Base-by-base conservation (phyloP, 805 yeast genomes). In the Lipomyces mesembrius region DNA sequence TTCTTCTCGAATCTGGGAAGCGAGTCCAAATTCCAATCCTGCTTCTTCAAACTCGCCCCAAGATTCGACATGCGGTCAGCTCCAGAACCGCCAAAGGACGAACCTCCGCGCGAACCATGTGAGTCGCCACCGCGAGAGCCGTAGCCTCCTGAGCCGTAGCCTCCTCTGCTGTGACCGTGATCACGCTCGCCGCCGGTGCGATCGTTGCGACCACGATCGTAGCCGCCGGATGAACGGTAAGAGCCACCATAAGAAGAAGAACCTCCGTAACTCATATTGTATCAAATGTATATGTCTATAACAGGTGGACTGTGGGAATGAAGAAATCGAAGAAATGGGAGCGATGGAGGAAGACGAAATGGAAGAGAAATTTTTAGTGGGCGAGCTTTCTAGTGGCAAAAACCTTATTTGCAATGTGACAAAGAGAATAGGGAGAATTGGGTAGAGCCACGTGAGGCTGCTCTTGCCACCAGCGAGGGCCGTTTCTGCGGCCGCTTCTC, bases 1-100 rank as follows among this genome's bases (percentile, higher is more conserved):
- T 95, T 92, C 83, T 95, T 95, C 81, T 93, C 97, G 77, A 95
- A 95, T 77, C 87, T 87, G 74, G 97, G 96, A 76, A 95, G 82
- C 53, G 86, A 79, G 68, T 85, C 88, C 62, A 85, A 73, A 78
- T 91, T 95, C 91, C 95, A 95, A 70, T 89, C 86, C 75, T 93
- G 98, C 71, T 87, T 85, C 71, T 83, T 79, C 75, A 92, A 82
- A 75, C 83, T 83, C 65, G 80, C 79, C 73, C 89, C 89, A 43
- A 85, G 79, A 71, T 77, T 65, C 68, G 81, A 80, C 76, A 80
- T 83, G 61, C 83, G 79, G 63, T 81, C 78, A 61, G 83, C 80
- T 59, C 82, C 75, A 73, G 76, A 74, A 70, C 80, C 77, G 70
- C 78, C 80, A 39, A 81, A 75, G 49, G 77, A 72, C 72, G 79